A percentile compares a stretch with the other conserved stretches of the same genome.
phyloP scores from a whole-genome alignment of 306 rosid genomes.

The Quercus suber region DNA sequence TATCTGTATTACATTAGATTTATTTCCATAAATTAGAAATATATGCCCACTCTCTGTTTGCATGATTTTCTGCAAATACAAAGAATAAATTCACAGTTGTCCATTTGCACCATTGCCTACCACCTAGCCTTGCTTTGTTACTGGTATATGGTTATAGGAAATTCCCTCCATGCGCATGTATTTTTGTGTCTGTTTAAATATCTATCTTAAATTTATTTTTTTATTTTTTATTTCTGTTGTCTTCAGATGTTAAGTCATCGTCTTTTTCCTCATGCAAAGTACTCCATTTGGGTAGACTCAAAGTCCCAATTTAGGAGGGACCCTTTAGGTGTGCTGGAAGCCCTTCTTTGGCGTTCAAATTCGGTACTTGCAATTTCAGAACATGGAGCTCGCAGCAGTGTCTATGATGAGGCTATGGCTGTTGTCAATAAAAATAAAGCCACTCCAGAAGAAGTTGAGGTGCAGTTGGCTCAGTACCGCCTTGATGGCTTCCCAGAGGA shows the following conservation, averaged over 20 bases:
- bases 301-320: conserved; percentile 97
- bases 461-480: conserved; percentile 74
- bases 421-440: conserved; percentile 96
- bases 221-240: background rate
- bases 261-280: conserved; percentile 83
- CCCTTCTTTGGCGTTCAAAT: conserved; percentile 83
- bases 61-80: background rate
- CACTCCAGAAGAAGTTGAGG: conserved; percentile 89
- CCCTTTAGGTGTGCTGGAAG: conserved; percentile 89
- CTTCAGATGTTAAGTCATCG: conserved; percentile 89
- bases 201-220: background rate
- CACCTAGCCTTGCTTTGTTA: background rate
- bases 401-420: conserved; percentile 94
- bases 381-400: conserved; percentile 96
- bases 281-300: conserved; percentile 97
- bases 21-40: background rate
- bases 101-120: background rate
- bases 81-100: background rate
- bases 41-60: background rate
- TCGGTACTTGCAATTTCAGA: conserved; percentile 85
- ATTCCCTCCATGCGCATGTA: background rate
- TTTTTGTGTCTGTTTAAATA: conserved; percentile 6
- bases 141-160: background rate
- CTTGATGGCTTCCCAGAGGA: conserved; percentile 79
- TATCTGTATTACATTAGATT: background rate